Base-by-base conservation (phyloP, 2,329 filamentous ascomycete species). In the Leptographium lundbergii region DNA sequence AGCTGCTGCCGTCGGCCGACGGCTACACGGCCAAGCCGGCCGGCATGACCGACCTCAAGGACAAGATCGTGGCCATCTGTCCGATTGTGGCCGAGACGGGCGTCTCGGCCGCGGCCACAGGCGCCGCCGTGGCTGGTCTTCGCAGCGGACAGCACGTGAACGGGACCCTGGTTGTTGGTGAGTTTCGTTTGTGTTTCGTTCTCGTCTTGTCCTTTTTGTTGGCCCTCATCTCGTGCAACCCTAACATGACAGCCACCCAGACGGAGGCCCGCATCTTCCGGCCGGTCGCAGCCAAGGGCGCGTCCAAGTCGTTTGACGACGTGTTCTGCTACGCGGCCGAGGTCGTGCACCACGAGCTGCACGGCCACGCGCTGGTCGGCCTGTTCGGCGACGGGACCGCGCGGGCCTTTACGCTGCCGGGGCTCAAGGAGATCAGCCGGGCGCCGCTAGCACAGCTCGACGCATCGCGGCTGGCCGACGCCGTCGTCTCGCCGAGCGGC, bases 211-310 rank as follows among this genome's bases (percentile, higher is more conserved):
- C 6, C 42, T 24, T 47, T 54, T 39, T 7, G 27, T 29, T n/a
- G n/a, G n/a, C 27, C 27, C 27, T 34, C 6, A 9, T 34, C 9
- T 34, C 9, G 6, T 34, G 6, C 32, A 11, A 51, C 45, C 58
- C 70, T 74, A 63, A 75, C 59, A 56, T 27, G 39, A 22, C 65
- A 92, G 71, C 80, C 1, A 82, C 80, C 1, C 76, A 80, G 69
- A 89, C 86, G 1, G 89, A 91, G 65, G 86, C 85, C n/a, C 84
- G 91, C 59, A 84, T 99, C 55, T 96, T 96, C 77, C 89, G 86
- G 64, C 92, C 94, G 0, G 85, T 90, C 3, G 82, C 82, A 1
- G 79, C 85, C 24, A 97, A 96, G 72, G 94, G 92, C n/a, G 91
- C 92, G 0, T 89, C 91, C 59, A 96, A 94, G 66, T 84, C 85